These are phyloP conservation scores for Cercophora sp. DNA, from an alignment of 495 filamentous ascomycete genomes.

Conservation along the genomic window DNA sequence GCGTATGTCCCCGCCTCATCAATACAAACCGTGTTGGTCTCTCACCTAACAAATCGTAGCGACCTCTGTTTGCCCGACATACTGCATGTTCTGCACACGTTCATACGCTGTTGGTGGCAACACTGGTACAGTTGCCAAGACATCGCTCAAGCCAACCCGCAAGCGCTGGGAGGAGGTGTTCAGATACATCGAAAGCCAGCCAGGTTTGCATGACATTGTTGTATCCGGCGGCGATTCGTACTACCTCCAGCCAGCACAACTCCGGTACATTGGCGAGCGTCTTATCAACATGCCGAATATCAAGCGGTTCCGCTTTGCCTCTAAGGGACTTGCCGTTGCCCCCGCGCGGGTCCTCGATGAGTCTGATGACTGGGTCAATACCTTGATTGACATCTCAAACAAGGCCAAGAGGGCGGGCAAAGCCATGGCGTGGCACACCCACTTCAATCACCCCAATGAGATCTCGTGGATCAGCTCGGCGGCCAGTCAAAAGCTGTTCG, in stretches of 20 bases:
- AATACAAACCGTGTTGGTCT: too few species aligned
- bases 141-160: conserved; percentile 37
- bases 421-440: conserved; percentile 56
- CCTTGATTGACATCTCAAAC: conserved; percentile 45
- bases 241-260: conserved; percentile 37
- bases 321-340: conserved; percentile 52
- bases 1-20: conserved; percentile 38
- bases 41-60: too few species aligned
- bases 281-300: conserved; percentile 39
- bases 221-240: conserved; percentile 58
- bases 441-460: conserved; percentile 59
- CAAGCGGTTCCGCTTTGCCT: conserved; percentile 52
- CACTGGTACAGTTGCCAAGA: conserved; percentile 48
- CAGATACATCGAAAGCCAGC: conserved; percentile 47
- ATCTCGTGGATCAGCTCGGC: conserved; percentile 54
- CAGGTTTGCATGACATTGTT: conserved; percentile 49
- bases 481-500: conserved; percentile 47
- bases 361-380: conserved; percentile 48
- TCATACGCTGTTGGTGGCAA: conserved; percentile 52
- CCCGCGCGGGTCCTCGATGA: conserved; percentile 48
- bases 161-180: conserved; percentile 45
- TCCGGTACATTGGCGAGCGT: conserved; percentile 37
- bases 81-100: conserved; percentile 57
- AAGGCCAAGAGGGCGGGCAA: conserved; percentile 48
- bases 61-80: conserved; percentile 53